These are phyloP conservation scores for Starmerella davenportii DNA, from an alignment of 805 yeast species.

Conservation along the genomic window DNA sequence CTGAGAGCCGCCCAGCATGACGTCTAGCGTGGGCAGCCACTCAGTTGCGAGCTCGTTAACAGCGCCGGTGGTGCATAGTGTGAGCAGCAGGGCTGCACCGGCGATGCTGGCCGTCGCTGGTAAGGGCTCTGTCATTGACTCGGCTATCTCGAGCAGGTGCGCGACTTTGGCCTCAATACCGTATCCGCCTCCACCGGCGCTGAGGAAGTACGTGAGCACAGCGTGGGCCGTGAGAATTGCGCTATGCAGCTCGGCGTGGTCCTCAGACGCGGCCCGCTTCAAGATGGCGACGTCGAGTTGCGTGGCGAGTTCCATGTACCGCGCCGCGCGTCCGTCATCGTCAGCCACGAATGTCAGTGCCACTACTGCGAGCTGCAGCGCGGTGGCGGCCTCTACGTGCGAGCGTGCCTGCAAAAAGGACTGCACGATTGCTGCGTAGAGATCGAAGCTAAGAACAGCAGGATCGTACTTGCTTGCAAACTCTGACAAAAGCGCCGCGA, in stretches of 20 bases:
- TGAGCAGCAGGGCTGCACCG: slow-evolving; percentile 20
- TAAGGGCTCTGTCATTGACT: slow-evolving; percentile 12
- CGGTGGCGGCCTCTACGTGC: slow-evolving; percentile 19
- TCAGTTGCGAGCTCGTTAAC: slow-evolving; percentile 20
- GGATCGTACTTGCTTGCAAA: slow-evolving; percentile 22
- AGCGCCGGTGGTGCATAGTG: slow-evolving; percentile 14
- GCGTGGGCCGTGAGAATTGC: slow-evolving; percentile 18
- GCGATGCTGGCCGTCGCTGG: slow-evolving; percentile 18
- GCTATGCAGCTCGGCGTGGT: slow-evolving; percentile 11
- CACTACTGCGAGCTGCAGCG: slow-evolving; percentile 20
- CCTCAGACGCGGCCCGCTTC: slow-evolving; percentile 5
- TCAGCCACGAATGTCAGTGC: slow-evolving; percentile 16
- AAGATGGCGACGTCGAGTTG: slow-evolving; percentile 7
- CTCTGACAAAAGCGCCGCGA: slow-evolving; percentile 17
- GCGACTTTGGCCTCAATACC: slow-evolving; percentile 18
- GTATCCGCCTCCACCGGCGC: slow-evolving; percentile 23
- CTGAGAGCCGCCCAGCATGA: slow-evolving; percentile 25
- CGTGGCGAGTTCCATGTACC: slow-evolving; percentile 12
- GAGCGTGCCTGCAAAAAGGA: slow-evolving; percentile 18
- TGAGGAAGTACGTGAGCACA: slow-evolving; percentile 19
- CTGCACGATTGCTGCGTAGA: slow-evolving; percentile 13
- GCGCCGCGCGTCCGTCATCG: slow-evolving; percentile 11
- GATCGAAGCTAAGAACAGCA: slow-evolving; percentile 12
- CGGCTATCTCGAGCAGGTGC: slow-evolving; percentile 18
- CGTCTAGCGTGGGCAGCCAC: slow-evolving; percentile 18